Evolutionary conservation across 2,329 filamentous ascomycete species (phyloP), one percentile per base, ranked within the genome.

Genomic region (Mycocentrospora acerina): DNA sequence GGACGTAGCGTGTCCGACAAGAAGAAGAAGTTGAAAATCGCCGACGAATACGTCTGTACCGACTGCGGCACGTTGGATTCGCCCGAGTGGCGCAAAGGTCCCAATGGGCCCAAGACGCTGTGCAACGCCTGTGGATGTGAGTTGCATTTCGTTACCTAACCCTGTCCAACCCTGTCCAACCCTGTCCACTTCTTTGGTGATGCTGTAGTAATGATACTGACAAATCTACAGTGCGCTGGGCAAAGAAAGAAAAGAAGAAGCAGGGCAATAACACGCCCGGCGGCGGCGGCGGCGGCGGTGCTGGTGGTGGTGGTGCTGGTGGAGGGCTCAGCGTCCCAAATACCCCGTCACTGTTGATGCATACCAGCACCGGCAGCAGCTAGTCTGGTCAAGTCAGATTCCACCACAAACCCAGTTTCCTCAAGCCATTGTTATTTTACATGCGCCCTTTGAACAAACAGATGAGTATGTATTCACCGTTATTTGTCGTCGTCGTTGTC

Each of bases 61-160:
- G 91, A 96, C 66, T 97, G 91, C 69, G 90, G 91, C 74, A 96
- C 89, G 0, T 77, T 94, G 27, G 90, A 96, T 61, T 95, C 88
- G 12, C 91, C 91, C 0, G 91, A 97, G 72, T 97, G 91, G 91
- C 79, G 91, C 46, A 96, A 95, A 67, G 91, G 91, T 0, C 91
- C 91, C 0, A 88, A 81, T 47, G 91, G 91, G 2, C 90, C 90
- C 1, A 96, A 97, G 69, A 96, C 91, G 7, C 72, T 97, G 10
- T 97, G 91, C 69, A 97, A 97, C 71, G 91, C 91, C 7, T 97
- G 91, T 63, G 91, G 91, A 82, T 87, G 79, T 79, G 56, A 70
- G 76, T 74, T 3, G 25, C n/a, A n/a, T n/a, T n/a, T n/a, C n/a
- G n/a, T n/a, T n/a, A n/a, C n/a, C n/a, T n/a, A n/a, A n/a, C n/a